A percentile compares a stretch with the other conserved stretches of the same genome.
Evolutionary conservation across 1,139 yeast genomes (phyloP).

Genomic region (Blastobotrys indianensis): DNA sequence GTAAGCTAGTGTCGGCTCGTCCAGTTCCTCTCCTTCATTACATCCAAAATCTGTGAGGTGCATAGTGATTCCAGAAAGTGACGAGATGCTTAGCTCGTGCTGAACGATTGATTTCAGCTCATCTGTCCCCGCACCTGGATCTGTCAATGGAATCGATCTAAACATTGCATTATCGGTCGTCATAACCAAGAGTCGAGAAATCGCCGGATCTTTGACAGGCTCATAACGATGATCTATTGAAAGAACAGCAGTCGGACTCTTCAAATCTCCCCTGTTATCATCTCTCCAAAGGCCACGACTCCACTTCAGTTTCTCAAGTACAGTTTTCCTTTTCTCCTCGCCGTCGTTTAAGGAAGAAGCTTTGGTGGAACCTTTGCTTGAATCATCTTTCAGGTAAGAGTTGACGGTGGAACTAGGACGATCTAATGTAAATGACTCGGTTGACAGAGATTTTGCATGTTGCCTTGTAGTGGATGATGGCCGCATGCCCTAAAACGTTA

Average conservation of each 20-base stretch:
- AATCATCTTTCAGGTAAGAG: no score
- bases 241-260: constrained; percentile 17
- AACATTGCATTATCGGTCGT: constrained; percentile 56
- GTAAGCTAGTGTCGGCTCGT: constrained; percentile 41
- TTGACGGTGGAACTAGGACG: no score
- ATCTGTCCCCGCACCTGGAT: constrained; percentile 15
- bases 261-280: constrained; percentile 17
- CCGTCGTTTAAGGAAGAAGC: no score
- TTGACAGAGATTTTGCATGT: no score
- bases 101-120: constrained; percentile 40
- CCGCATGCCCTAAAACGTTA: no score
- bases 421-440: no score
- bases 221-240: constrained; percentile 9
- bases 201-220: constrained; percentile 5
- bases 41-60: constrained; percentile 71
- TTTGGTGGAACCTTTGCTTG: no score
- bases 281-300: constrained; percentile 14
- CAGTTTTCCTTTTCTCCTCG: constrained; percentile 13
- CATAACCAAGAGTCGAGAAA: constrained; percentile 41
- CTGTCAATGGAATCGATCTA: constrained; percentile 30
- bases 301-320: constrained; percentile 18
- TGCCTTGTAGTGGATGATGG: no score
- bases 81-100: constrained; percentile 39
- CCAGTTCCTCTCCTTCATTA: constrained; percentile 56
- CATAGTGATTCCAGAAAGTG: constrained; percentile 42